Conservation (phyloP, 768 basidiomycete species). For the Agrocybe pediades region DNA sequence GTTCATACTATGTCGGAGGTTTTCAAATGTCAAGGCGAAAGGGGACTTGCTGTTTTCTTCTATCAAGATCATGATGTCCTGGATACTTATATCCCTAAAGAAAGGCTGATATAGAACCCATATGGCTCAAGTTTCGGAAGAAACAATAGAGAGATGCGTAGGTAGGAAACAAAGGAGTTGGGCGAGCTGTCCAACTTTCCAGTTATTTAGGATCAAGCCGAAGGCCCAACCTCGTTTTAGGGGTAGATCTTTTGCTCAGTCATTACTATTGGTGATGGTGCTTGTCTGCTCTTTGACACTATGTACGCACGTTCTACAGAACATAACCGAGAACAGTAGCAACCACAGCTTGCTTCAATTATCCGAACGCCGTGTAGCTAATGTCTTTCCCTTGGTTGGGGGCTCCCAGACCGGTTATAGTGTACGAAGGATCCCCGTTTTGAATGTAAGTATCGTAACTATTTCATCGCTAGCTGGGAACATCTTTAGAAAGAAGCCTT, state of each 20-base stretch:
- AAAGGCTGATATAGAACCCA: constrained; percentile 10
- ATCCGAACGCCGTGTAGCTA: too few relatives aligned
- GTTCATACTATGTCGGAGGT: constrained; percentile 26
- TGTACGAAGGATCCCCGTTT: too few relatives aligned
- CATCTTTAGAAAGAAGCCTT: not conserved
- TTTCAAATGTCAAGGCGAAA: constrained; percentile 40
- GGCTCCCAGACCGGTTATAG: too few relatives aligned
- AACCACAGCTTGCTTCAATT: too few relatives aligned
- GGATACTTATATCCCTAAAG: constrained; percentile 6
- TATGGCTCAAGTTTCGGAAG: constrained; percentile 7
- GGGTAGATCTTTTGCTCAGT: too few relatives aligned
- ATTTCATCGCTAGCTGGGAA: not conserved
- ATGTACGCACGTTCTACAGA: too few relatives aligned
- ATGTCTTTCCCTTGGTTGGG: too few relatives aligned
- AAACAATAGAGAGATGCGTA: not conserved
- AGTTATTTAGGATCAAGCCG: not conserved
- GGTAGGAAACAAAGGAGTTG: not conserved
- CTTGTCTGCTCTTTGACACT: too few relatives aligned
- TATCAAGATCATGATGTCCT: constrained; percentile 45
- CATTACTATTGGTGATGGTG: too few relatives aligned
- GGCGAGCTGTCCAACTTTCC: not conserved
- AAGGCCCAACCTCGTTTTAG: not conserved
- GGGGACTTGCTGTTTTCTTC: constrained; percentile 43
- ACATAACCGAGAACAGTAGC: too few relatives aligned
- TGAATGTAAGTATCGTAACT: too few relatives aligned